These are phyloP conservation scores for Crinitomyces ghanaensis DNA, from an alignment of 805 yeast species.

Conservation along the genomic window DNA sequence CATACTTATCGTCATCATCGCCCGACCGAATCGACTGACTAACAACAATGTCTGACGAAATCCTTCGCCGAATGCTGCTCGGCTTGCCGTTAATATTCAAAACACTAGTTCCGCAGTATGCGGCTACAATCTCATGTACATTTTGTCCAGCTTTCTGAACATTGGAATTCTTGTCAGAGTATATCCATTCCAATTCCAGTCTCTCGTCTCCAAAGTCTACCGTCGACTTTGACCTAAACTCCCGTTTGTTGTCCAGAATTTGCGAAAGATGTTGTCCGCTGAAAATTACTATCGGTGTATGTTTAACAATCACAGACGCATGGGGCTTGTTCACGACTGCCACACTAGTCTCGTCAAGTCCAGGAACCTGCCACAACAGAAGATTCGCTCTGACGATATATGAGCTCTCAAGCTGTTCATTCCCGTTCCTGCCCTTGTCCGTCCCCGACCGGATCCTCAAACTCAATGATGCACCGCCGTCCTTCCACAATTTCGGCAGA, in stretches of 20 bases:
- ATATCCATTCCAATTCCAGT: background rate
- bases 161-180: conserved; percentile 2
- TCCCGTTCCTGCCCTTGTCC: background rate
- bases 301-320: background rate
- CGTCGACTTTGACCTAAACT: background rate
- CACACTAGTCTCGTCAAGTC: conserved; percentile 18
- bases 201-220: background rate
- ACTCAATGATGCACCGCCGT: conserved; percentile 27
- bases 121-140: conserved; percentile 2
- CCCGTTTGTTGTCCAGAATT: background rate
- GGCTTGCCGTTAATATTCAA: background rate
- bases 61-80: background rate
- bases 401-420: conserved; percentile 14
- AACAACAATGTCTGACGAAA: background rate
- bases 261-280: conserved; percentile 1
- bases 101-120: background rate
- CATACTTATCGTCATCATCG: too few species aligned
- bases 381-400: conserved; percentile 26
- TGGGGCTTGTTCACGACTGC: background rate
- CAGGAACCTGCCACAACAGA: conserved; percentile 21
- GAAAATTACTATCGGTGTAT: background rate
- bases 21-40: too few species aligned
- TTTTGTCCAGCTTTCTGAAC: conserved; percentile 3
- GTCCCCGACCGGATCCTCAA: conserved; percentile 33
- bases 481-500: conserved; percentile 52